These are phyloP conservation scores for Bipolaris bicolor DNA, from an alignment of 2,329 filamentous ascomycete species.

Conservation along the genomic window DNA sequence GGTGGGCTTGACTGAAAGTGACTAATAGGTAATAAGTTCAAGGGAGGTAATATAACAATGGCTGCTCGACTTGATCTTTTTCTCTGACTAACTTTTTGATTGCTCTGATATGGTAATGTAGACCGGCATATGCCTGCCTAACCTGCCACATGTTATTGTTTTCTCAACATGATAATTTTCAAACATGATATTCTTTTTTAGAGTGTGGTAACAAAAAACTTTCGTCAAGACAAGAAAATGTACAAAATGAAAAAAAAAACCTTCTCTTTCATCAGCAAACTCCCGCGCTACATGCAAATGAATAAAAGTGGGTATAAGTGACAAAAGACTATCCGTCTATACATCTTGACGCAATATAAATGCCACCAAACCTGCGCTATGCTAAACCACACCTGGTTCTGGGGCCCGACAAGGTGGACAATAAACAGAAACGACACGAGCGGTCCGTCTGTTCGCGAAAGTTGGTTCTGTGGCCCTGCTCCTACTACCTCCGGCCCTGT, in stretches of 20 bases:
- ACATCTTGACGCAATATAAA: slow-evolving; percentile 19
- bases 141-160: too few relatives aligned
- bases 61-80: too few relatives aligned
- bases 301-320: slow-evolving; percentile 21
- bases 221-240: too few relatives aligned
- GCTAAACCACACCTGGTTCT: slow-evolving; percentile 18
- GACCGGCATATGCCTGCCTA: too few relatives aligned
- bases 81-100: too few relatives aligned
- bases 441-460: slow-evolving; percentile 4
- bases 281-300: slow-evolving; percentile 12
- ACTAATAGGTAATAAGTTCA: too few relatives aligned
- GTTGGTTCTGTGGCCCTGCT: not conserved
- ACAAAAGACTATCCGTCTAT: slow-evolving; percentile 19
- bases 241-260: not conserved
- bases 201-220: too few relatives aligned
- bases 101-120: too few relatives aligned
- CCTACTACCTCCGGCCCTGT: slow-evolving; percentile 13
- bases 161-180: too few relatives aligned
- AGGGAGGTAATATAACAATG: too few relatives aligned
- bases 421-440: slow-evolving; percentile 16
- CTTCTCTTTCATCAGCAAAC: not conserved
- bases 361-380: slow-evolving; percentile 19
- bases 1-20: too few relatives aligned
- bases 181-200: too few relatives aligned
- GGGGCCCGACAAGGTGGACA: slow-evolving; percentile 11